phyloP scores from a whole-genome alignment of 2,329 filamentous ascomycete genomes.

The Beauveria asiatica region DNA sequence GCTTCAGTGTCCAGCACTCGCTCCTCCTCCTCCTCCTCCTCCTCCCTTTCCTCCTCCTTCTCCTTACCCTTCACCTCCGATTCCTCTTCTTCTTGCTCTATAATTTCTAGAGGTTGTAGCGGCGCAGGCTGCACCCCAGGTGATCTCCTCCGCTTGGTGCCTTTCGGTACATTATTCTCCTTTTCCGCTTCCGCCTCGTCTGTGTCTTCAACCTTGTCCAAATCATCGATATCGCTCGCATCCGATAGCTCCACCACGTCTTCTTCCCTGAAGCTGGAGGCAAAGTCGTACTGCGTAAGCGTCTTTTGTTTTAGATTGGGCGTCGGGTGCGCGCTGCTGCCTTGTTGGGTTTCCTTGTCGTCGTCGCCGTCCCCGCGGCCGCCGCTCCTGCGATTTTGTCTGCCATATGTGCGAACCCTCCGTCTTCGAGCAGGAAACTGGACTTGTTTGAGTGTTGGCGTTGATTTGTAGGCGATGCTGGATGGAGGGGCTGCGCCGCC shows the following conservation, averaged over 20 bases:
- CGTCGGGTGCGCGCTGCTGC: background rate
- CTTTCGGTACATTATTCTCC: constrained; percentile 13
- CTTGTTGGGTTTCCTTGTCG: constrained; percentile 28
- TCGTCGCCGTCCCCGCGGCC: constrained; percentile 27
- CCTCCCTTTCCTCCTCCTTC: constrained; percentile 13
- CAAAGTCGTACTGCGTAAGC: constrained; percentile 34
- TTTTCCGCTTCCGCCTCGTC: constrained; percentile 11
- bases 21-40: constrained; percentile 16
- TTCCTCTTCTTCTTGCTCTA: background rate
- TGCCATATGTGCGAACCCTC: constrained; percentile 27
- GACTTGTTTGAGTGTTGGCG: constrained; percentile 28
- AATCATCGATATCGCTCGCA: constrained; percentile 14
- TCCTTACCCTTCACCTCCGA: constrained; percentile 16
- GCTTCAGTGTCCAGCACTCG: constrained; percentile 16
- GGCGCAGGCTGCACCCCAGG: background rate
- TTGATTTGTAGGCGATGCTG: constrained; percentile 30
- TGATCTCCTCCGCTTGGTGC: background rate
- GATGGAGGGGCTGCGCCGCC: constrained; percentile 25
- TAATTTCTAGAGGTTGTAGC: background rate
- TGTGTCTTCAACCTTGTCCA: background rate
- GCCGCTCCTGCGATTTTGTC: background rate
- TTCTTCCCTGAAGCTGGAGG: constrained; percentile 26
- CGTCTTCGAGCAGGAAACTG: constrained; percentile 30
- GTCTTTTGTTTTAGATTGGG: constrained; percentile 30
- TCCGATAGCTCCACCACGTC: constrained; percentile 17